These are phyloP conservation scores for Penicillium italicum DNA, from an alignment of 2,329 filamentous ascomycete species.

Conservation along the genomic window DNA sequence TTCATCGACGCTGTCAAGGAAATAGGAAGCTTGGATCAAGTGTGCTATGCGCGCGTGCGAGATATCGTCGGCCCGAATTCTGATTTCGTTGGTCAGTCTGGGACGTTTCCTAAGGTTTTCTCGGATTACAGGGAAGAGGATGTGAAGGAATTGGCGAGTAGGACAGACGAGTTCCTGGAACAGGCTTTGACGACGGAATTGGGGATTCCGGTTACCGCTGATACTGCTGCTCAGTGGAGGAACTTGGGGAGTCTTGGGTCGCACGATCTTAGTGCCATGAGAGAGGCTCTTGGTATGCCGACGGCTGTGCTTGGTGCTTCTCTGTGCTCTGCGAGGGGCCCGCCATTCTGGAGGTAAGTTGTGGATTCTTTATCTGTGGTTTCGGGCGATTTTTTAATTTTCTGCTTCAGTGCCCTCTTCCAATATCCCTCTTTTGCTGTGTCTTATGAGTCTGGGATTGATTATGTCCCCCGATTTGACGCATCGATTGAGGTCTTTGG, in stretches of 20 bases:
- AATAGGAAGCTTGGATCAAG: constrained; percentile 47
- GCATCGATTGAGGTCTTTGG: constrained; percentile 47
- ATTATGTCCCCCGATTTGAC: constrained; percentile 45
- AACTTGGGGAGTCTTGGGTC: constrained; percentile 49
- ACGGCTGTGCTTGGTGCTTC: constrained; percentile 40
- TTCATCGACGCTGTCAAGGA: constrained; percentile 54
- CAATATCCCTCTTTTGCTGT: constrained; percentile 47
- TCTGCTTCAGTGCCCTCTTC: constrained; percentile 31
- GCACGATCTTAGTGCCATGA: constrained; percentile 54
- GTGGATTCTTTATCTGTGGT: neutral
- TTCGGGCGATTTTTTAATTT: neutral
- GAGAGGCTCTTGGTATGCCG: constrained; percentile 52
- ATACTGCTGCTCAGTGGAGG: constrained; percentile 33
- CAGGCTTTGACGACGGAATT: constrained; percentile 34
- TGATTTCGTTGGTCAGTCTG: constrained; percentile 31
- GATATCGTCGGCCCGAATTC: constrained; percentile 54
- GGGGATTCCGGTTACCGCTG: constrained; percentile 27
- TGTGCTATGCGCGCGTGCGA: constrained; percentile 52
- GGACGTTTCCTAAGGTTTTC: constrained; percentile 38
- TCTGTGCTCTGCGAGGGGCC: constrained; percentile 26
- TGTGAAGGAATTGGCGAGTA: constrained; percentile 19
- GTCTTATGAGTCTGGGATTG: constrained; percentile 56
- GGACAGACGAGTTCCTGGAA: constrained; percentile 25
- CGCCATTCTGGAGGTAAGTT: constrained; percentile 34
- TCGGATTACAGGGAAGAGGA: constrained; percentile 39